Evolutionary conservation across 148 eudicot species (phyloP).

Genomic region (Fallopia convolvulus): DNA sequence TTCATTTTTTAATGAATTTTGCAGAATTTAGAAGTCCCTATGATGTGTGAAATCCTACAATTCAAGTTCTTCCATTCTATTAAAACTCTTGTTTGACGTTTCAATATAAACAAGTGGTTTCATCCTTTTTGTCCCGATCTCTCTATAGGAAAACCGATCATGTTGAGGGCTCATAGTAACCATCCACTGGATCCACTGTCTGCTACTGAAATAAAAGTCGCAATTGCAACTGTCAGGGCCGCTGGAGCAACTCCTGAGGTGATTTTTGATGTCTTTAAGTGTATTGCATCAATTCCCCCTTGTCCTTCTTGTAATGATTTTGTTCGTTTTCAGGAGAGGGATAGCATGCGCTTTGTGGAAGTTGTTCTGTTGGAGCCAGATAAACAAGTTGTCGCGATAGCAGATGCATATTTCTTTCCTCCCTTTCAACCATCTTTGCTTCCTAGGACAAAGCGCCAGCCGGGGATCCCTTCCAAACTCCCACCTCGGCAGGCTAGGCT

Average conservation of each 20-base stretch:
- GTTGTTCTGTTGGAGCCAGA: slow-evolving; percentile 74
- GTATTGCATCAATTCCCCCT: background rate
- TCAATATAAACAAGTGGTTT: background rate
- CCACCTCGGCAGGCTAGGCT: slow-evolving; percentile 79
- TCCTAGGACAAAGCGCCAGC: slow-evolving; percentile 61
- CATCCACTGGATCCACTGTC: slow-evolving; percentile 85
- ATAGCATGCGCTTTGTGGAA: slow-evolving; percentile 83
- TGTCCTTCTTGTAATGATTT: background rate
- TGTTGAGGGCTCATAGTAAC: slow-evolving; percentile 51
- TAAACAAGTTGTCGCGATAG: slow-evolving; percentile 68
- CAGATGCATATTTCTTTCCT: slow-evolving; percentile 86
- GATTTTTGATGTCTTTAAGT: background rate
- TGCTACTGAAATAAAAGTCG: slow-evolving; percentile 75
- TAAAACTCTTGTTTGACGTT: background rate
- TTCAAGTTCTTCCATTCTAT: background rate
- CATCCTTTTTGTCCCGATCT: background rate
- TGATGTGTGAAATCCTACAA: background rate
- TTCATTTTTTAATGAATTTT: background rate
- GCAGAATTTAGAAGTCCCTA: background rate
- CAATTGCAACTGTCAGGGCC: slow-evolving; percentile 83
- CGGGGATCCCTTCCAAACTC: slow-evolving; percentile 63
- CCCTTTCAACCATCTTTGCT: slow-evolving; percentile 74
- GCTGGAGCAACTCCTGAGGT: slow-evolving; percentile 94
- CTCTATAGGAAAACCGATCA: slow-evolving; percentile 29
- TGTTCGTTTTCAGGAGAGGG: slow-evolving; percentile 42